These are phyloP conservation scores for Rubus idaeus DNA, from an alignment of 306 rosid genomes.

Conservation along the genomic window DNA sequence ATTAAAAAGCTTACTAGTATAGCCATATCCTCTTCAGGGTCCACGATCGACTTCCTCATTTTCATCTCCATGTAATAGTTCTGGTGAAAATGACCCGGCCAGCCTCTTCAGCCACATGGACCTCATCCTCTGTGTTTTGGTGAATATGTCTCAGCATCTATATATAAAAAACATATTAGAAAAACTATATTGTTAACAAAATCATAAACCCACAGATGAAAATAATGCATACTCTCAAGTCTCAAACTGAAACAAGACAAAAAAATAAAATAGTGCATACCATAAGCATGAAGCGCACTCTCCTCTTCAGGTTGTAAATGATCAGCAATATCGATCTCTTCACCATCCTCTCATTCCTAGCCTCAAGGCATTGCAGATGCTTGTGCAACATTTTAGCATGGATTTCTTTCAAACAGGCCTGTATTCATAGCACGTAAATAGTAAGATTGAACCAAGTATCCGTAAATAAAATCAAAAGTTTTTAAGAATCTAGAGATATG, in stretches of 20 bases:
- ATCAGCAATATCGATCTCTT: constrained; percentile 45
- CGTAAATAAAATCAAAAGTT: constrained; percentile 3
- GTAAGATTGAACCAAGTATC: constrained; percentile 15
- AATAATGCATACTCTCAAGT: constrained; percentile 6
- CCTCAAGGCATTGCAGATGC: constrained; percentile 71
- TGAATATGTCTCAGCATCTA: constrained; percentile 62
- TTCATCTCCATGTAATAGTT: constrained; percentile 79
- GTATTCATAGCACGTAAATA: constrained; percentile 29
- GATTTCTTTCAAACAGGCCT: constrained; percentile 93
- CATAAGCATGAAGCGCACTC: constrained; percentile 49
- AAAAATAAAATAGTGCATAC: constrained; percentile 15
- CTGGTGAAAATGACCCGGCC: constrained; percentile 90
- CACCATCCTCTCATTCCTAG: constrained; percentile 56
- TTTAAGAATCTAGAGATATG: constrained; percentile 20
- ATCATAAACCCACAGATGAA: constrained; percentile 7
- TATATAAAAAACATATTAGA: constrained; percentile 6
- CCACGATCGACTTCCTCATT: constrained; percentile 80
- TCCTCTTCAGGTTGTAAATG: constrained; percentile 39
- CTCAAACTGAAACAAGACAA: too few relatives aligned
- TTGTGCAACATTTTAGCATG: constrained; percentile 79
- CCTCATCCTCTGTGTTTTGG: constrained; percentile 67
- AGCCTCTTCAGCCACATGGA: constrained; percentile 56
- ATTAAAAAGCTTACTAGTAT: constrained; percentile 43
- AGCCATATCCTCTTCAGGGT: constrained; percentile 93
- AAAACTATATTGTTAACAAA: neutral